Conservation (phyloP, 2,329 filamentous ascomycete species). For the Gremmenia infestans region DNA sequence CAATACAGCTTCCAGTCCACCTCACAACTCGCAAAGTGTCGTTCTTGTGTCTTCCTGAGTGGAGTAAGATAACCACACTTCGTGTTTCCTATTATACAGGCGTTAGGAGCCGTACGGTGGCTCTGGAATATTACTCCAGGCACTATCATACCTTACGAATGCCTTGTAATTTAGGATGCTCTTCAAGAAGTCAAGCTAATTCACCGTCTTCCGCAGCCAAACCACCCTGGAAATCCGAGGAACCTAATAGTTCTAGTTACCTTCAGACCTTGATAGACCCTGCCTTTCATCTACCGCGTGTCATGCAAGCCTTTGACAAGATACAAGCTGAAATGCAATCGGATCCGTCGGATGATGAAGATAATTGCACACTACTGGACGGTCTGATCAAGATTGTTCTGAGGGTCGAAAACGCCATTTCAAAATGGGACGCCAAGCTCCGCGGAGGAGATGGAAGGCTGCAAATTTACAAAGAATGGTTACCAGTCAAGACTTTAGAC, state of each 20-base stretch:
- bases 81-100: too few species aligned
- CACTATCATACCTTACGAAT: too few species aligned
- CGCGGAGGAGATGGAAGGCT: not conserved
- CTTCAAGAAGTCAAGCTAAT: too few species aligned
- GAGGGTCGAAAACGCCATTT: not conserved
- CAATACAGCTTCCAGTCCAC: conserved; percentile 4
- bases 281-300: conserved; percentile 2
- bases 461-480: conserved; percentile 1
- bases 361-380: not conserved
- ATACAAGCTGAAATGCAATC: not conserved
- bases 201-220: not conserved
- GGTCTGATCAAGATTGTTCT: not conserved
- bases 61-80: not conserved
- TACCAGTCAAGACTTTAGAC: not conserved
- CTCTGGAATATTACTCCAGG: too few species aligned
- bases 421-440: conserved; percentile 1
- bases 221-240: conserved; percentile 8
- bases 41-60: conserved; percentile 6
- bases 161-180: too few species aligned
- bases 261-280: conserved; percentile 4
- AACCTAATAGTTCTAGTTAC: conserved; percentile 4
- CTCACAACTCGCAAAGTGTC: conserved; percentile 3
- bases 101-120: too few species aligned
- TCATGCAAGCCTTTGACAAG: conserved; percentile 11
- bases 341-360: not conserved